Evolutionary conservation across 1,284 basidiomycete genomes (phyloP).

Genomic region (Spongispora temasekensis): DNA sequence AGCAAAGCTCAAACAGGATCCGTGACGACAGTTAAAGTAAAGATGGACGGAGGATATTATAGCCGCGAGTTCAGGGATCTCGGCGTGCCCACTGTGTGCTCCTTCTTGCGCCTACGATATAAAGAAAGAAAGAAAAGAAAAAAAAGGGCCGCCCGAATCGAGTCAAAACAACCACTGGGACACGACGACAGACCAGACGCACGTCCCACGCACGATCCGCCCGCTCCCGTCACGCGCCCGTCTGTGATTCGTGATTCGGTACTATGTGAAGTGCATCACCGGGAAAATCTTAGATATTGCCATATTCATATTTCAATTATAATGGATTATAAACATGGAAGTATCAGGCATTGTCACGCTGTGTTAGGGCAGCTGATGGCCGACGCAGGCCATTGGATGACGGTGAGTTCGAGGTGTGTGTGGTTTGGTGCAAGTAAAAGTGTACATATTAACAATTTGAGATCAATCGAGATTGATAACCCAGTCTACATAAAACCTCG

Average conservation of each 20-base stretch:
- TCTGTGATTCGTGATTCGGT: slow-evolving; percentile 52
- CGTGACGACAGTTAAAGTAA: slow-evolving; percentile 6
- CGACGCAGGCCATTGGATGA: slow-evolving; percentile 37
- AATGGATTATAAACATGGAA: neutral
- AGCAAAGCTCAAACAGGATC: slow-evolving; percentile 10
- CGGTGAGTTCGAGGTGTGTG: neutral
- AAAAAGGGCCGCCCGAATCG: slow-evolving; percentile 36
- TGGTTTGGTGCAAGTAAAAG: too few relatives aligned
- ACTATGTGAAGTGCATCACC: slow-evolving; percentile 56
- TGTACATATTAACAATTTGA: too few relatives aligned
- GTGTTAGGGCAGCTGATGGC: too few relatives aligned
- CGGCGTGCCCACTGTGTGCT: too few relatives aligned
- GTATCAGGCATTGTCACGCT: neutral
- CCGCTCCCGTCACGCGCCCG: slow-evolving; percentile 43
- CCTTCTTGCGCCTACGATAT: too few relatives aligned
- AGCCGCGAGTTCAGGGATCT: neutral
- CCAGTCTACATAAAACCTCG: too few relatives aligned
- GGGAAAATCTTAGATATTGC: too few relatives aligned
- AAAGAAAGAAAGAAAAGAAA: too few relatives aligned
- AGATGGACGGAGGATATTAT: neutral
- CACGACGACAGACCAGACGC: slow-evolving; percentile 36
- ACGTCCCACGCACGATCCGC: slow-evolving; percentile 32
- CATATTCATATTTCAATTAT: too few relatives aligned
- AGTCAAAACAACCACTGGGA: too few relatives aligned
- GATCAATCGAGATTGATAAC: too few relatives aligned